Evolutionary conservation across 2,329 filamentous ascomycete genomes (phyloP).

Genomic region (Hypoxylon sp.): DNA sequence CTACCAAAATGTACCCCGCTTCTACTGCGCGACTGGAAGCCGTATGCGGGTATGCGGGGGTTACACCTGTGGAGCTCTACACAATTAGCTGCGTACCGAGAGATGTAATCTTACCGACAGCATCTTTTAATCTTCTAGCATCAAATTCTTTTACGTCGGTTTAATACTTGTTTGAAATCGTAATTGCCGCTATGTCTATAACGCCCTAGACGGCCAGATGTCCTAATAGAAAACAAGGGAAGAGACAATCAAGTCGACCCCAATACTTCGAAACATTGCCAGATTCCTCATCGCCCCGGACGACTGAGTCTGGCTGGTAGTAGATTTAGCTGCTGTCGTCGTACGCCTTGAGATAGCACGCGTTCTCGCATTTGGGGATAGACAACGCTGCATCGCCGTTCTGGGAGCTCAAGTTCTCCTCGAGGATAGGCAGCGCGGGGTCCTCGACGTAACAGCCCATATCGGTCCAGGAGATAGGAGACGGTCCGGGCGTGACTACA

Average conservation of each 20-base stretch:
- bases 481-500: conserved; percentile 41
- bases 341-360: conserved; percentile 56
- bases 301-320: conserved; percentile 42
- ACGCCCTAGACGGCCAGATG: no score
- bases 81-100: no score
- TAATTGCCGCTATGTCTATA: no score
- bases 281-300: no score
- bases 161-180: no score
- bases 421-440: conserved; percentile 38
- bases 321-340: conserved; percentile 52
- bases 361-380: conserved; percentile 54
- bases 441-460: conserved; percentile 61
- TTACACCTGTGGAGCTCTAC: no score
- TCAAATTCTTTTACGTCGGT: no score
- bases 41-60: no score
- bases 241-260: background rate
- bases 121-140: no score
- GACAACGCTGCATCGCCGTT: conserved; percentile 51
- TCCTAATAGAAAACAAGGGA: background rate
- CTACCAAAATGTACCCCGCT: no score
- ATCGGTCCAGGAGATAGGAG: conserved; percentile 45
- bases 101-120: no score
- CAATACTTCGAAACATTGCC: conserved; percentile 40
- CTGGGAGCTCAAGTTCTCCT: conserved; percentile 12
- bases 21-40: no score